Conservation (phyloP, 2,329 filamentous ascomycete genomes). For the Colletotrichum navitas region DNA sequence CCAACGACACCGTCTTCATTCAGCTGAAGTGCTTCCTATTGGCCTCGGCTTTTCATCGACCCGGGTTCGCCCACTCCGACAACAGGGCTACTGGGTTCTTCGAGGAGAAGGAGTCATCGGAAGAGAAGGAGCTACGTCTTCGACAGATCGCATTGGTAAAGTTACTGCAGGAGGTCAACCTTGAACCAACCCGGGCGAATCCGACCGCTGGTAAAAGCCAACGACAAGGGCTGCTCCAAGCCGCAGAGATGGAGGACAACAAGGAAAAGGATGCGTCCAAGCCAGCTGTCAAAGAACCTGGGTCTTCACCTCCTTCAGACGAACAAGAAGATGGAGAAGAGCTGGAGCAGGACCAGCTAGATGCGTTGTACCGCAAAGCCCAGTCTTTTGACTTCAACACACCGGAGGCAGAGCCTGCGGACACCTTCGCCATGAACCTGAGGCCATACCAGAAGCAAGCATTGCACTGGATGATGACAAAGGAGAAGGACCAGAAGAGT, state of each 20-base stretch:
- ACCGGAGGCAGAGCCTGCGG: conserved; percentile 84
- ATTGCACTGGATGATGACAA: conserved; percentile 94
- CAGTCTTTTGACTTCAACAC: conserved; percentile 97
- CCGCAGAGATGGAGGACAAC: conserved; percentile 89
- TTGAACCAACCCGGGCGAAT: conserved; percentile 82
- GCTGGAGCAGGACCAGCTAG: conserved; percentile 94
- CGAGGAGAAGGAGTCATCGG: conserved; percentile 85
- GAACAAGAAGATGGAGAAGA: conserved; percentile 90
- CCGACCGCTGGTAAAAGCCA: conserved; percentile 81
- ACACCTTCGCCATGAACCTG: conserved; percentile 84
- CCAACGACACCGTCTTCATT: conserved; percentile 94
- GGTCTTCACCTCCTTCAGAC: conserved; percentile 69
- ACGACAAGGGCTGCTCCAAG: conserved; percentile 84
- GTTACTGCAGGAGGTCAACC: conserved; percentile 88
- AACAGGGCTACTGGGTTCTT: conserved; percentile 82
- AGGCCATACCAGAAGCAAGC: conserved; percentile 97
- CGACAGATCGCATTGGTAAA: conserved; percentile 90
- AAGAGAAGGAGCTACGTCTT: conserved; percentile 86
- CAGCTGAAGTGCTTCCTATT: conserved; percentile 86
- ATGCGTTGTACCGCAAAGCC: conserved; percentile 93
- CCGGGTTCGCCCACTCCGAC: conserved; percentile 70
- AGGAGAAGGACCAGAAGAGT: conserved; percentile 84
- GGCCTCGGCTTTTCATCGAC: conserved; percentile 77
- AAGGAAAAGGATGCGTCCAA: conserved; percentile 69
- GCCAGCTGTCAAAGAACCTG: conserved; percentile 47